Evolutionary conservation across 169 alveolate species (phyloP).

Genomic region (Plasmodium ovale): DNA sequence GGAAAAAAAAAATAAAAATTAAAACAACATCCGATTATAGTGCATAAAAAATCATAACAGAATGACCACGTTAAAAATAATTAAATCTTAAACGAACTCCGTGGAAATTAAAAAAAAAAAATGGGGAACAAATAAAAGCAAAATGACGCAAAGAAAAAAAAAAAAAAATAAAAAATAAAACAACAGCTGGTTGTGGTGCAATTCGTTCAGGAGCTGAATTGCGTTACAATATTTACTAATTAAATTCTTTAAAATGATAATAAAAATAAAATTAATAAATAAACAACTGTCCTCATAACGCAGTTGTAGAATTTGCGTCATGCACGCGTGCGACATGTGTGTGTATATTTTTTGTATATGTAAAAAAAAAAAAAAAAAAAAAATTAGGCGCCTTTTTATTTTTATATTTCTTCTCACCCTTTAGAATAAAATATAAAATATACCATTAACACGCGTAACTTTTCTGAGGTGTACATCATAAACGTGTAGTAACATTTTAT

Average conservation of each 20-base stretch:
- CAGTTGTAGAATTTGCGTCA: conserved; percentile 17
- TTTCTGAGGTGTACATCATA: neutral
- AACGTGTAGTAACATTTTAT: neutral
- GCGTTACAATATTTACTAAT: neutral
- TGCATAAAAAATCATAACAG: no score
- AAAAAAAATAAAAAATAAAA: conserved; percentile 1
- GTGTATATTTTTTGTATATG: neutral
- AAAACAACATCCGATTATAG: conserved; percentile 20
- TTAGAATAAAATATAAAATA: conserved; percentile 21
- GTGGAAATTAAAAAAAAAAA: conserved; percentile 13
- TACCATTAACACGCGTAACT: conserved; percentile 10
- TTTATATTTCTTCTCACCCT: neutral
- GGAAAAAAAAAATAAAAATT: conserved; percentile 20
- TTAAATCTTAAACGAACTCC: no score
- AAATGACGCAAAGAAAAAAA: conserved; percentile 6
- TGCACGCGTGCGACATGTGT: neutral
- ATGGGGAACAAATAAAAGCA: neutral
- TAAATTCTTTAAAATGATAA: conserved; percentile 8
- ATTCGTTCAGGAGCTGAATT: neutral
- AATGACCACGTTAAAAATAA: no score
- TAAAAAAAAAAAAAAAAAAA: conserved; percentile 13
- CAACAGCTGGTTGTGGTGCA: no score
- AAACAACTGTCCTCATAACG: conserved; percentile 11
- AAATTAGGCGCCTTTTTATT: conserved; percentile 19
- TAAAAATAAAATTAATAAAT: conserved; percentile 4